phyloP scores from a whole-genome alignment of 768 basidiomycete genomes.

The Serpula lacrymans region DNA sequence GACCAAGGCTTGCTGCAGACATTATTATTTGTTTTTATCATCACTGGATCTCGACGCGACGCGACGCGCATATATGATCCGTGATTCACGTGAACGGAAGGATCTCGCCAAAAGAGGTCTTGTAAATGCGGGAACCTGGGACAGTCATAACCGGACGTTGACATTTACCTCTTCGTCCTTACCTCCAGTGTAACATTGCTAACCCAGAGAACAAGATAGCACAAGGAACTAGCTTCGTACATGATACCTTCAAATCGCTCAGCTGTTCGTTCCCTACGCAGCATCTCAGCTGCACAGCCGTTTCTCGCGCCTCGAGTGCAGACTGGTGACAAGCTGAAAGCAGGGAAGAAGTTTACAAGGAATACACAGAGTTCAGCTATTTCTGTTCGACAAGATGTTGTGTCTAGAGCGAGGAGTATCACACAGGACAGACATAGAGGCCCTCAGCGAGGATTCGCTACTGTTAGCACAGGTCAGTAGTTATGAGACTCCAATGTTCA shows the following conservation, averaged over 20 bases:
- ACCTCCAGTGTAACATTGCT: not conserved
- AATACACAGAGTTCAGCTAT: conserved; percentile 7
- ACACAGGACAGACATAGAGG: not conserved
- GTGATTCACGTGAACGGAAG: conserved; percentile 15
- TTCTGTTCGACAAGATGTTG: not conserved
- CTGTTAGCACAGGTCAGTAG: conserved; percentile 15
- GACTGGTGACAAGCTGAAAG: too few species aligned
- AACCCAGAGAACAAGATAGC: not conserved
- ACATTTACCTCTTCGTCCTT: too few species aligned
- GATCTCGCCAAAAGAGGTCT: too few species aligned
- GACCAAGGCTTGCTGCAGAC: too few species aligned
- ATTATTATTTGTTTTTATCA: too few species aligned
- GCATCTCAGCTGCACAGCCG: conserved; percentile 15
- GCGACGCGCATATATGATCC: not conserved
- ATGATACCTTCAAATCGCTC: conserved; percentile 31
- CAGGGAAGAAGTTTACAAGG: conserved; percentile 8
- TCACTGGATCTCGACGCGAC: too few species aligned
- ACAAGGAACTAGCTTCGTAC: not conserved
- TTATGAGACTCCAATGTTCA: not conserved
- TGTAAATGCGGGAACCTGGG: too few species aligned
- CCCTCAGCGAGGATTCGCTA: conserved; percentile 13
- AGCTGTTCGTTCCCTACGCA: conserved; percentile 18
- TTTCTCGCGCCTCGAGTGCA: conserved; percentile 6
- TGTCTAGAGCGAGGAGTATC: conserved; percentile 2
- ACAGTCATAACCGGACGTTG: too few species aligned